Evolutionary conservation across 345 rosid species (phyloP), one percentile per base, ranked within the genome.

Genomic region (Murraya koenigii): DNA sequence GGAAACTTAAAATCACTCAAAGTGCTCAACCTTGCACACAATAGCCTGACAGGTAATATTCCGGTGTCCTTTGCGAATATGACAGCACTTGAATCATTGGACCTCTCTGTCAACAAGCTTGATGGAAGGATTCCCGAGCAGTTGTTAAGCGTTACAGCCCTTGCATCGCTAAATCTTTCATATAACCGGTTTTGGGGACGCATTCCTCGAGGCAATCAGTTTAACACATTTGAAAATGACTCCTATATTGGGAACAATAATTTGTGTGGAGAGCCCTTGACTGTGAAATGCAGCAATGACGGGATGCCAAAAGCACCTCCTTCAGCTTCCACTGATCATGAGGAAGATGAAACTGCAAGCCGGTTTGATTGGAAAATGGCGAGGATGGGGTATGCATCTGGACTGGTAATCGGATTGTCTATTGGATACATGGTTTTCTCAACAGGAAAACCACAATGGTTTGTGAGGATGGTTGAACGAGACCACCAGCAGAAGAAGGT

Each of bases 331-430:
- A 13, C 2, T 14, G 28, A 13, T 10, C 38, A 4, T 1, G 69
- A 61, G 14, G 39, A 74, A 61, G 20, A 58, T 20, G 78, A 69
- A 52, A 20, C 17, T 38, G 14, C 15, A 11, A n/a, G 28, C 15
- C 20, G 1, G 2, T 17, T 69, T 26, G 44, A 39, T 3, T 70
- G 79, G 82, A 55, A 69, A 62, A 32, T 71, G 8, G 76, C 61
- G 38, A 3, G 61, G 26, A 70, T 63, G 9, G 79, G 82, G 2
- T 80, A 63, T 61, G 82, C 76, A 26, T 75, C 58, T 14, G 79
- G 82, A 49, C 17, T 62, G 7, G 71, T 75, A 25, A 3, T 80
- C 30, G 49, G 76, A 52, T 17, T 80, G n/a, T 30, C 60, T 9
- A 33, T 61, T 4, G 79, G 58, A 44, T 62, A 62, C 47, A n/a